These are phyloP conservation scores for Jaapia argillacea DNA, from an alignment of 768 basidiomycete species.

Conservation along the genomic window DNA sequence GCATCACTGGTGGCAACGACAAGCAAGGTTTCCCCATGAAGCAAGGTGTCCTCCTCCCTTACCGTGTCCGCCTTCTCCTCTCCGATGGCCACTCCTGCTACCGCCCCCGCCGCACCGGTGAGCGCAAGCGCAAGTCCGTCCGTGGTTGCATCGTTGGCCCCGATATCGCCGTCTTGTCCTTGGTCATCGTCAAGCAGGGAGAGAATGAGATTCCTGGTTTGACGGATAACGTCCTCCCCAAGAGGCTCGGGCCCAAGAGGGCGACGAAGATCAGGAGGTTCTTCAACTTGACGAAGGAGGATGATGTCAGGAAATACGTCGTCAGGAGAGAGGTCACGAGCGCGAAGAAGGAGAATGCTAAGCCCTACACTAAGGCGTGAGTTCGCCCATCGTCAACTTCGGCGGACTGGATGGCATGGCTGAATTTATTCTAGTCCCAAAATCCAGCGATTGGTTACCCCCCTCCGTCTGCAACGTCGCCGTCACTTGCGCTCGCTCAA, in stretches of 20 bases:
- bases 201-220: conserved; percentile 83
- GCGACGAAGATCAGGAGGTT: conserved; percentile 95
- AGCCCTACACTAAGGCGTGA: conserved; percentile 96
- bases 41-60: conserved; percentile 92
- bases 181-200: conserved; percentile 96
- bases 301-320: conserved; percentile 97
- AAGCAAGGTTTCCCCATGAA: conserved; percentile 99
- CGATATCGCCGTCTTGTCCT: conserved; percentile 90
- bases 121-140: conserved; percentile 98
- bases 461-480: conserved; percentile 90
- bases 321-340: conserved; percentile 86
- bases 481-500: conserved; percentile 86
- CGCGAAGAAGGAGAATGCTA: conserved; percentile 80
- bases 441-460: conserved; percentile 95
- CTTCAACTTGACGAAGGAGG: conserved; percentile 97
- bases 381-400: conserved; percentile 20
- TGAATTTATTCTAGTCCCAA: conserved; percentile 70
- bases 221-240: conserved; percentile 88
- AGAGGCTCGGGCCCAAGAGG: conserved; percentile 93
- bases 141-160: conserved; percentile 96
- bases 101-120: conserved; percentile 83
- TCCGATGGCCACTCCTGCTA: conserved; percentile 97
- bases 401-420: not conserved
- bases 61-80: conserved; percentile 92
- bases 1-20: conserved; percentile 97